phyloP scores from a whole-genome alignment of 257 asterid genomes.

The Henckelia pumila region DNA sequence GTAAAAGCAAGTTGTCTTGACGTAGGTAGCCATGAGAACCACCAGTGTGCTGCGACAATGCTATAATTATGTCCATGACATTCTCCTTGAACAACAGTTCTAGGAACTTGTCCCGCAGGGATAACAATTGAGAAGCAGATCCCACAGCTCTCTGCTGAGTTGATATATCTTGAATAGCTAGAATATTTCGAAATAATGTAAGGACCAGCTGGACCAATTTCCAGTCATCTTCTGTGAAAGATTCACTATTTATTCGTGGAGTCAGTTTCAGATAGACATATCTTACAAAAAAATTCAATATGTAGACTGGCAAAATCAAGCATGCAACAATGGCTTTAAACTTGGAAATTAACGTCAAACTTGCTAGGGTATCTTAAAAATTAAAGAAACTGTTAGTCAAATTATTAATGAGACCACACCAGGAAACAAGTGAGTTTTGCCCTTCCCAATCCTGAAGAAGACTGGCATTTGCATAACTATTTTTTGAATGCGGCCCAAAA shows the following conservation, averaged over 20 bases:
- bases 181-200: conserved; percentile 76
- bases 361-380: conserved; percentile 3
- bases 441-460: conserved; percentile 3
- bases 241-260: conserved; percentile 52
- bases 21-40: conserved; percentile 66
- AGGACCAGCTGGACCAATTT: conserved; percentile 91
- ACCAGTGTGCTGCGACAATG: conserved; percentile 73
- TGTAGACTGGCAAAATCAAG: conserved; percentile 1
- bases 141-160: conserved; percentile 77
- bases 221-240: conserved; percentile 95
- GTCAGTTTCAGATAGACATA: conserved; percentile 20
- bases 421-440: neutral
- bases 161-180: conserved; percentile 88
- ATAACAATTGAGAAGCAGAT: conserved; percentile 59
- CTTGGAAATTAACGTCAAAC: conserved; percentile 1
- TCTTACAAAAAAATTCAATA: neutral
- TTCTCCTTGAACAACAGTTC: conserved; percentile 78
- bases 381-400: neutral
- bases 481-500: neutral
- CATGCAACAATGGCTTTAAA: conserved; percentile 13
- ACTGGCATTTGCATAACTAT: neutral
- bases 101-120: conserved; percentile 72
- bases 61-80: conserved; percentile 87
- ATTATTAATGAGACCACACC: neutral
- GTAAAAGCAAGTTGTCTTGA: conserved; percentile 84